Evolutionary conservation across 1,284 basidiomycete species (phyloP).

Genomic region (Malassezia equina): DNA sequence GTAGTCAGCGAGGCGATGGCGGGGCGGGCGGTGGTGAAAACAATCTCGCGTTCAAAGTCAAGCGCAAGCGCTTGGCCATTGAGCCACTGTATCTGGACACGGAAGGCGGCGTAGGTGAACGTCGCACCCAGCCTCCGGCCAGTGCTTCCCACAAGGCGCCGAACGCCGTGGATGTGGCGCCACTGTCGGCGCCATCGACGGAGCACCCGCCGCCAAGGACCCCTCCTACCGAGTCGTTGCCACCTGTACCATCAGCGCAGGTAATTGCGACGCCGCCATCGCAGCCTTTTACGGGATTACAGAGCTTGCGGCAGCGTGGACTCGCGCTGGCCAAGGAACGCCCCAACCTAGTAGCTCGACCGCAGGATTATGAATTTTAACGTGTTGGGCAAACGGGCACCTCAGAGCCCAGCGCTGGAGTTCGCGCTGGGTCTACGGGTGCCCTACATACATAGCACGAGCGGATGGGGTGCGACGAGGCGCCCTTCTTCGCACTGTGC

Average conservation of each 20-base stretch:
- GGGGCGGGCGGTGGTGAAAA: slow-evolving; percentile 63
- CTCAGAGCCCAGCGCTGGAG: slow-evolving; percentile 6
- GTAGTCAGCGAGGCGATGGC: slow-evolving; percentile 15
- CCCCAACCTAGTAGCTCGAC: not conserved
- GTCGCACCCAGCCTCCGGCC: slow-evolving; percentile 46
- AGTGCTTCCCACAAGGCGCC: not conserved
- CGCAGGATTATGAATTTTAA: slow-evolving; percentile 10
- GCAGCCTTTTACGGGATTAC: slow-evolving; percentile 3
- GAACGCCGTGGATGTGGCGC: not conserved
- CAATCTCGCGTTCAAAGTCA: slow-evolving; percentile 88
- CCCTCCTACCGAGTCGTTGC: not conserved
- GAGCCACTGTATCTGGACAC: slow-evolving; percentile 87
- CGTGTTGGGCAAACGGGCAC: not conserved
- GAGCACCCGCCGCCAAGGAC: not conserved
- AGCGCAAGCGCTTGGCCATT: slow-evolving; percentile 71
- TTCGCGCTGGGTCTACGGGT: slow-evolving; percentile 7
- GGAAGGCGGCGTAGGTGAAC: slow-evolving; percentile 78
- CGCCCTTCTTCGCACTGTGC: not conserved
- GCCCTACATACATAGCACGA: slow-evolving; percentile 8
- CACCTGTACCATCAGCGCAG: not conserved
- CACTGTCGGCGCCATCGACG: not conserved
- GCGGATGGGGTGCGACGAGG: not conserved
- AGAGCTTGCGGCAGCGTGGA: slow-evolving; percentile 12
- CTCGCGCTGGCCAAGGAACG: not conserved
- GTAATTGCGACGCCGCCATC: not conserved